Base-by-base conservation (phyloP, 805 yeast genomes). In the Wickerhamomyces canadensis region DNA sequence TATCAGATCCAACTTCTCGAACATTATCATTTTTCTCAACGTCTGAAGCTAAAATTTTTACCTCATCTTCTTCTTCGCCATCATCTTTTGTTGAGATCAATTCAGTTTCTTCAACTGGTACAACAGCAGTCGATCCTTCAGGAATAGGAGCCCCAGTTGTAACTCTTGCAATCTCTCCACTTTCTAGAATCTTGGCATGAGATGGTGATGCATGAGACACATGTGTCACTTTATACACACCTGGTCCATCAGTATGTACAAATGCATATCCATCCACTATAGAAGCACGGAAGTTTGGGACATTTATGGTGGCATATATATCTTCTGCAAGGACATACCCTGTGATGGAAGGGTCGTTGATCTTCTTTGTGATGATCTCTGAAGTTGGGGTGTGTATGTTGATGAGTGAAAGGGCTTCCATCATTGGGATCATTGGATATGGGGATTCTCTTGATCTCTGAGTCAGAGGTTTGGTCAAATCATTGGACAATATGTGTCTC, bases 81-180 rank as follows among this genome's bases (percentile, higher is more conserved):
- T 67, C 67, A 2, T 49, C 58, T 3, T 61, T 59, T 7, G 54
- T 48, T 9, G 56, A 49, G 2, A 55, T 57, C 12, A 72, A 44
- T 14, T 47, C 48, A 0, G 80, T 74, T 43, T 72, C 76, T 47
- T 74, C 80, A 3, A 74, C 78, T 54, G 73, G 72, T 6, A 74
- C 66, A 13, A 74, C 75, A 1, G 78, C 75, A 25, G 68, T 67
- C 0, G 77, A 67, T 3, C 77, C 78, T n/a, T 55, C 54, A 0
- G 79, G 79, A 1, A 74, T 58, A 4, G 78, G 78, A 0, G 80
- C 79, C 6, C 80, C 80, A 0, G 79, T 74, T 2, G 79, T 74
- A 19, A 74, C 61, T 28, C 80, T 53, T 1, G 70, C 64, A 27
- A 73, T 64, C 4, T 60, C 43, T 1, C 72, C 70, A 1, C 58